Base-by-base conservation (phyloP, 345 rosid species). In the Kandelia obovata region DNA sequence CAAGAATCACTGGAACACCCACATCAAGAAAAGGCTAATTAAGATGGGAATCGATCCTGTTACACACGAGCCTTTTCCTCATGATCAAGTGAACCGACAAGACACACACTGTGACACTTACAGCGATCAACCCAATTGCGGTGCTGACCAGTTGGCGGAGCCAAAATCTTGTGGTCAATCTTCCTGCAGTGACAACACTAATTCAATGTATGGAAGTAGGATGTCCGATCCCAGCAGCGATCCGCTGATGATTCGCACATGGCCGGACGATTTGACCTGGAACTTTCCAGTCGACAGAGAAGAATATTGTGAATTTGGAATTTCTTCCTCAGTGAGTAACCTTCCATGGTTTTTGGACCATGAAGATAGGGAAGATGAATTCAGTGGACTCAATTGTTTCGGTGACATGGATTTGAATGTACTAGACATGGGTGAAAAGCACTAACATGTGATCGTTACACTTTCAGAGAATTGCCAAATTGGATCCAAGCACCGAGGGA, bases 1-100 rank as follows among this genome's bases (percentile, higher is more conserved):
- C 9, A 91, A 89, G 72, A 89, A 89, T 58, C 83, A 87, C 28
- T 91, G 97, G 97, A 91, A 89, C 61, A 91, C 97, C 21, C 92
- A 86, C 75, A 86, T 91, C 43, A 91, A 91, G 86, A 89, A 89
- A 74, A 89, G 84, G 83, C 87, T 91, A 0, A 73, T 82, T 61
- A 86, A 84, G 75, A 89, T 83, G 91, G 95, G 95, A 2, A 86
- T 91, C 30, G 95, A 91, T 74, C 95, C 97, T 15, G 73, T 70
- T 17, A 87, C 97, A 1, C 95, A 91, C 61, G 37, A 77, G 71
- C 84, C 88, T 37, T 73, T 81, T 7, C 61, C 26, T 39, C 15
- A 11, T 9, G 65, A 77, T 16, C 39, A 67, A 23, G 55, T 2
- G 13, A 31, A 7, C 35, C 49, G n/a, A 26, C 51, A 68, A 53